phyloP scores from a whole-genome alignment of 2,329 filamentous ascomycete genomes.

The Trichocomaceae sp. region DNA sequence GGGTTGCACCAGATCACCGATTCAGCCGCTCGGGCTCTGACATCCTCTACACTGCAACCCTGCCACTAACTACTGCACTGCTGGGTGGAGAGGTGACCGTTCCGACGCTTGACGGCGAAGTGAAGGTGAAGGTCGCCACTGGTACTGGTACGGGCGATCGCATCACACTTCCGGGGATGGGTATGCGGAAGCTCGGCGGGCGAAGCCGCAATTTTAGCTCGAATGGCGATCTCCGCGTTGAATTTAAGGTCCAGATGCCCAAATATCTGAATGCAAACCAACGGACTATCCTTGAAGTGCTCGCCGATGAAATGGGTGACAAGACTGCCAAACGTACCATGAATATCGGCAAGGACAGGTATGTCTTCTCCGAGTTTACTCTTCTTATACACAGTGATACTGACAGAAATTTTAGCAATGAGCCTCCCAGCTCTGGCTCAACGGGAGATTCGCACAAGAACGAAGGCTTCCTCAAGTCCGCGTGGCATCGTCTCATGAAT shows the following conservation, averaged over 20 bases:
- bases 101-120: slow-evolving; percentile 82
- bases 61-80: slow-evolving; percentile 87
- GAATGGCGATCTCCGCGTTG: slow-evolving; percentile 79
- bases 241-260: slow-evolving; percentile 92
- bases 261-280: slow-evolving; percentile 91
- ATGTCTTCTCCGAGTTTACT: slow-evolving; percentile 26
- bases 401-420: background rate
- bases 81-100: slow-evolving; percentile 85
- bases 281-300: slow-evolving; percentile 85
- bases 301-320: slow-evolving; percentile 93
- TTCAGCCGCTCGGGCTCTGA: slow-evolving; percentile 85
- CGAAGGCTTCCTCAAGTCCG: slow-evolving; percentile 85
- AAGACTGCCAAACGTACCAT: slow-evolving; percentile 87
- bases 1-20: slow-evolving; percentile 80
- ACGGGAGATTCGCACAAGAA: slow-evolving; percentile 57
- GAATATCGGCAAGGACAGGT: slow-evolving; percentile 62
- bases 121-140: slow-evolving; percentile 83
- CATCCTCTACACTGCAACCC: slow-evolving; percentile 82
- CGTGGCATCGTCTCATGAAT: slow-evolving; percentile 89
- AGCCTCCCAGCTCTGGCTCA: slow-evolving; percentile 9
- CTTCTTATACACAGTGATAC: background rate
- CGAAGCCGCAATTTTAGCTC: slow-evolving; percentile 49
- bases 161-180: slow-evolving; percentile 81
- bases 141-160: slow-evolving; percentile 90
- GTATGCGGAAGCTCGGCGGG: slow-evolving; percentile 77